Conservation (phyloP, 768 basidiomycete species). For the Mycena albidolilacea region DNA sequence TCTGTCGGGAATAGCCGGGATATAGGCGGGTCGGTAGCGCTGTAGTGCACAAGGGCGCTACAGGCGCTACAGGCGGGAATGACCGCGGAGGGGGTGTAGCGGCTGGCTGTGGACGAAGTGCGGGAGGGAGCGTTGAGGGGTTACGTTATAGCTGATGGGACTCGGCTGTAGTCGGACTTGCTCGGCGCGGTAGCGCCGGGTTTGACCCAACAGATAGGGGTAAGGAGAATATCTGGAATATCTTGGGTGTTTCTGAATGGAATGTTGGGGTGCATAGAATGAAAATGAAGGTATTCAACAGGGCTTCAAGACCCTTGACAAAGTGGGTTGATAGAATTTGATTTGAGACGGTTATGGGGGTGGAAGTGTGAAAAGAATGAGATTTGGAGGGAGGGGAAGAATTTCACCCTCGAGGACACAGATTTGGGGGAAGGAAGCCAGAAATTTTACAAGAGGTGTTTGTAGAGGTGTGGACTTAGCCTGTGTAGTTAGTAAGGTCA, state of each 20-base stretch:
- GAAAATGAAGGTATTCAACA: background rate
- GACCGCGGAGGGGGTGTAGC: background rate
- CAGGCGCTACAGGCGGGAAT: too few species aligned
- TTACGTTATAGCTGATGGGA: too few species aligned
- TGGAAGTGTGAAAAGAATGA: background rate
- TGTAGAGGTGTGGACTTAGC: background rate
- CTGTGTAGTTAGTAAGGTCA: background rate
- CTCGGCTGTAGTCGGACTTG: too few species aligned
- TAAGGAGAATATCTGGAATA: background rate
- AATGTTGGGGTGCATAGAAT: background rate
- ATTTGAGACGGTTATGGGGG: background rate
- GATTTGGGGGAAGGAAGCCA: background rate
- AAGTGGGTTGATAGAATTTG: background rate
- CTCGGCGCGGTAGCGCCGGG: too few species aligned
- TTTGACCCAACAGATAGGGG: too few species aligned
- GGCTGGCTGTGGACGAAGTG: background rate
- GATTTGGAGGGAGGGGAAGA: background rate
- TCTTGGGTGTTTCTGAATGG: background rate
- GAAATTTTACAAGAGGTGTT: background rate
- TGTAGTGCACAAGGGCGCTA: too few species aligned
- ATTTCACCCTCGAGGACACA: background rate
- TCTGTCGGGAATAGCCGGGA: too few species aligned
- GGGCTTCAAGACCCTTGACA: background rate
- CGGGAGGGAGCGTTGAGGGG: background rate
- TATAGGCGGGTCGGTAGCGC: too few species aligned